phyloP scores from a whole-genome alignment of 345 rosid species.

The Pugionium cornutum region DNA sequence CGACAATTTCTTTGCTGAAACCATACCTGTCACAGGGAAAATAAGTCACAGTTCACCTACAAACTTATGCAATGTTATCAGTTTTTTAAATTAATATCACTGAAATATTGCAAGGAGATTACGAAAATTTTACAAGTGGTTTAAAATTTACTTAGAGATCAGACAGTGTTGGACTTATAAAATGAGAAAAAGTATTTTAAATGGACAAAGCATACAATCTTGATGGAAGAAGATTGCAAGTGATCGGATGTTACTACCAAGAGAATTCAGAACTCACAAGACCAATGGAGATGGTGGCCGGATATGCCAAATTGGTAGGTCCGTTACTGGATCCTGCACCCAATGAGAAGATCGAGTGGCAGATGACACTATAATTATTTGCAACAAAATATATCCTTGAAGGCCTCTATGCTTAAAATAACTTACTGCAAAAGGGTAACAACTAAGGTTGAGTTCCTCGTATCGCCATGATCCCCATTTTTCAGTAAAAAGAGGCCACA shows the following conservation, averaged over 20 bases:
- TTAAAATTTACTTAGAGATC: not conserved
- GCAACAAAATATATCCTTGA: not conserved
- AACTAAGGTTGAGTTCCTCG: slow-evolving; percentile 68
- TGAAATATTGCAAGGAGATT: not conserved
- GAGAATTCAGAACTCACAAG: slow-evolving; percentile 56
- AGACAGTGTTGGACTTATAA: not conserved
- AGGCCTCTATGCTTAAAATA: slow-evolving; percentile 1
- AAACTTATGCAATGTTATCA: not conserved
- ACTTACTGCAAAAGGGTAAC: slow-evolving; percentile 76
- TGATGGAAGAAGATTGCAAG: slow-evolving; percentile 12
- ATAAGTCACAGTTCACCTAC: slow-evolving; percentile 10
- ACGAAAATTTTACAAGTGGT: not conserved
- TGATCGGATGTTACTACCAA: slow-evolving; percentile 10
- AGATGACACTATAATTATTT: not conserved
- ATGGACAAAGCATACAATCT: not conserved
- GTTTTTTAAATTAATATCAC: not conserved
- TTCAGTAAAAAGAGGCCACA: slow-evolving; percentile 94
- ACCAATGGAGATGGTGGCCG: slow-evolving; percentile 65
- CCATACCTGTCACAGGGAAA: slow-evolving; percentile 69
- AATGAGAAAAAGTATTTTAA: slow-evolving; percentile 2
- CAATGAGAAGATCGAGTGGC: slow-evolving; percentile 14
- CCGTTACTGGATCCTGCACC: slow-evolving; percentile 87
- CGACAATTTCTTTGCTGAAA: slow-evolving; percentile 87
- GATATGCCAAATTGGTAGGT: slow-evolving; percentile 70
- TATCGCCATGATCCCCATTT: slow-evolving; percentile 83